Conservation (phyloP, 345 rosid genomes). For the Streptanthus diversifolius region DNA sequence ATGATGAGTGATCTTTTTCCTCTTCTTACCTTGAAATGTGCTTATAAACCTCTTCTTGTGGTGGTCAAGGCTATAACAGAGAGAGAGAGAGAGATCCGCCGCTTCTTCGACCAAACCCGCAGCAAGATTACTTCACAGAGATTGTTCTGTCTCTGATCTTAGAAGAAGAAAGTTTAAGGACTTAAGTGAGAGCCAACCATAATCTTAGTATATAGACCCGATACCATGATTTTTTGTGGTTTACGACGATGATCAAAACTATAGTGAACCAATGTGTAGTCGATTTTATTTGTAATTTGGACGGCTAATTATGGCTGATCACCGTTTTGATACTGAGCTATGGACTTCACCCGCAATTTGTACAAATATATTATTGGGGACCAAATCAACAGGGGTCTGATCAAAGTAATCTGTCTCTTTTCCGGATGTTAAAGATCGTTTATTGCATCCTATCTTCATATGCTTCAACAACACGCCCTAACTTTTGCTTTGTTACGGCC, state of each 20-base stretch:
- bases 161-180: background rate
- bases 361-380: too few species aligned
- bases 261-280: background rate
- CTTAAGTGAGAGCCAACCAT: background rate
- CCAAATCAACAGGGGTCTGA: too few species aligned
- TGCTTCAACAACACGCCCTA: too few species aligned
- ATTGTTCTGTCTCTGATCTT: background rate
- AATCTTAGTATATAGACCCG: background rate
- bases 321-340: too few species aligned
- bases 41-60: background rate
- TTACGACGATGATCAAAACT: background rate
- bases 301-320: too few species aligned
- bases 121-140: background rate
- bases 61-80: background rate
- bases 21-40: background rate
- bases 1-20: constrained; percentile 44
- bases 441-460: too few species aligned
- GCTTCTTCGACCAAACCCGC: background rate
- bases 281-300: background rate
- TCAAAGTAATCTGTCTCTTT: too few species aligned
- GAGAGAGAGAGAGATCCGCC: background rate
- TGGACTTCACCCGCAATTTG: too few species aligned
- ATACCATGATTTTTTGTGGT: background rate
- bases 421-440: too few species aligned
- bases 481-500: too few species aligned